phyloP scores from a whole-genome alignment of 495 filamentous ascomycete genomes.

The Aspergillus affinis region DNA sequence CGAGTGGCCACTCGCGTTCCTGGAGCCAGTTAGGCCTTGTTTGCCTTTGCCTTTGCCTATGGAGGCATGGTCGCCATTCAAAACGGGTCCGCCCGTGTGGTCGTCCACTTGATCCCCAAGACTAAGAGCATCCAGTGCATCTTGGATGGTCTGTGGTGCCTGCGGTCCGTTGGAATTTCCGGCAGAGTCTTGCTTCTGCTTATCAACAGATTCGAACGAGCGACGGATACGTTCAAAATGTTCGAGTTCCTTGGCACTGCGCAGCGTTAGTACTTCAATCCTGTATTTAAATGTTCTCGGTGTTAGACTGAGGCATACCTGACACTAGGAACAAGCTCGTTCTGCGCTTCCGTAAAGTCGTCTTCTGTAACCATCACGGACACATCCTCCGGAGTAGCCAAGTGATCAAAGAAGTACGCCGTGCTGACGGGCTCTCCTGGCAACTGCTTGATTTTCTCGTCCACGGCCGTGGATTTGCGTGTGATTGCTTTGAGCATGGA shows the following conservation, averaged over 20 bases:
- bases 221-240: conserved; percentile 86
- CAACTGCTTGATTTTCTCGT: conserved; percentile 70
- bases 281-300: background rate
- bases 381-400: conserved; percentile 78
- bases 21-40: conserved; percentile 27
- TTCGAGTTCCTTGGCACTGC: conserved; percentile 81
- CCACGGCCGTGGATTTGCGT: conserved; percentile 78
- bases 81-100: conserved; percentile 23
- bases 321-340: conserved; percentile 88
- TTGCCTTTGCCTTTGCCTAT: conserved; percentile 31
- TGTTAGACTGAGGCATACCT: conserved; percentile 44
- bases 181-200: conserved; percentile 36
- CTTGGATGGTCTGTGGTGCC: conserved; percentile 39
- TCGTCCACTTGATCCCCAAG: conserved; percentile 22
- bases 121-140: conserved; percentile 39
- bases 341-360: conserved; percentile 78
- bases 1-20: conserved; percentile 31
- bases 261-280: conserved; percentile 21
- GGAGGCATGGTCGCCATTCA: conserved; percentile 31
- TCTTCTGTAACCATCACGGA: conserved; percentile 82
- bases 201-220: conserved; percentile 67
- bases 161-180: conserved; percentile 26
- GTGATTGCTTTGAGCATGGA: conserved; percentile 99
- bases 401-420: conserved; percentile 93
- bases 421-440: conserved; percentile 66